These are phyloP conservation scores for Rauvolfia tetraphylla DNA, from an alignment of 257 asterid genomes.

Conservation along the genomic window DNA sequence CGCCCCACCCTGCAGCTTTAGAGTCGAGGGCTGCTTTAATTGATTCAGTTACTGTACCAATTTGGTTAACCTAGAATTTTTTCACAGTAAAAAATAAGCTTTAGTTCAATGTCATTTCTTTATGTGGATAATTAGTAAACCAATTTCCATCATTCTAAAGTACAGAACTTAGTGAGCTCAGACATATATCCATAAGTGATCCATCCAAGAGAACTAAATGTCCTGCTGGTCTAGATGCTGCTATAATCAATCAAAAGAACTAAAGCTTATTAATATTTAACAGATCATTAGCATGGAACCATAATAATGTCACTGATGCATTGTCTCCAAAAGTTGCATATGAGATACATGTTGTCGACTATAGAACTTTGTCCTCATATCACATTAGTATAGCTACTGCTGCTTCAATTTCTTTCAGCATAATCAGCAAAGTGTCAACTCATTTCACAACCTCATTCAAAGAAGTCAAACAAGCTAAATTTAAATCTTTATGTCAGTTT, in stretches of 20 bases:
- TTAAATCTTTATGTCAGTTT: neutral
- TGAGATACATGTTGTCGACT: neutral
- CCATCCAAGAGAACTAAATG: neutral
- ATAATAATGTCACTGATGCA: neutral
- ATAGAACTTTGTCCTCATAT: neutral
- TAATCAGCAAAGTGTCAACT: neutral
- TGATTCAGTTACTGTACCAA: slow-evolving; percentile 96
- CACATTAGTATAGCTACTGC: neutral
- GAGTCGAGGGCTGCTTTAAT: slow-evolving; percentile 97
- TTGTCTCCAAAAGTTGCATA: neutral
- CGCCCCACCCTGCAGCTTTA: slow-evolving; percentile 99
- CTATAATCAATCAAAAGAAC: neutral
- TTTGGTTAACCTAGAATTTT: slow-evolving; percentile 83
- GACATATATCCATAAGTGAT: neutral
- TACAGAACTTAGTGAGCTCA: neutral
- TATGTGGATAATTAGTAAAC: neutral
- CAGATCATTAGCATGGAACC: neutral
- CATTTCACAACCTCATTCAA: neutral
- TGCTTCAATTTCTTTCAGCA: neutral
- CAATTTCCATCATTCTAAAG: neutral
- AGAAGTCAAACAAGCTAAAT: neutral
- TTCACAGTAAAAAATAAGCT: neutral
- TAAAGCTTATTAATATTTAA: neutral
- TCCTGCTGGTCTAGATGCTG: neutral
- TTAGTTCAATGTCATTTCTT: neutral